Percentiles rank a stretch among this genome's conserved stretches.
phyloP scores from a whole-genome alignment of 495 filamentous ascomycete genomes.

The Lichina pygmaea region DNA sequence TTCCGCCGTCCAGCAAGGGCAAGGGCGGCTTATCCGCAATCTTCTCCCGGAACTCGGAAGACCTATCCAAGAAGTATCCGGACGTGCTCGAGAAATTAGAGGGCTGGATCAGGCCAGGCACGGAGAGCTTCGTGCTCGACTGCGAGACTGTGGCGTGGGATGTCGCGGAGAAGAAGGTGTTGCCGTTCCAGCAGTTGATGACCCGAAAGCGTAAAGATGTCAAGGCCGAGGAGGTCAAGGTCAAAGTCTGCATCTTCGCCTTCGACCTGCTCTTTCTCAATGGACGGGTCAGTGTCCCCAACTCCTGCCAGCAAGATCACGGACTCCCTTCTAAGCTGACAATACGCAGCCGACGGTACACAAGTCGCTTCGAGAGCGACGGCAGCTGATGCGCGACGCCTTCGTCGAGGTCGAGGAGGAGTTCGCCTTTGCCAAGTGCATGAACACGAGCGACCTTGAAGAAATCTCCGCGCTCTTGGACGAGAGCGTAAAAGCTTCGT shows the following conservation, averaged over 20 bases:
- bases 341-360: slow-evolving; percentile 38
- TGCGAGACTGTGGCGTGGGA: slow-evolving; percentile 99
- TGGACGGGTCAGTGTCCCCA: slow-evolving; percentile 32
- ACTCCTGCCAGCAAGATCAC: not conserved
- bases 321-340: not conserved
- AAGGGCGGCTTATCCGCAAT: slow-evolving; percentile 51
- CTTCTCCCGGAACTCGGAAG: slow-evolving; percentile 91
- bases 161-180: slow-evolving; percentile 63
- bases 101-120: slow-evolving; percentile 68
- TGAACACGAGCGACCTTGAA: slow-evolving; percentile 70
- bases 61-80: slow-evolving; percentile 89
- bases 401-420: slow-evolving; percentile 64
- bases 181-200: slow-evolving; percentile 96
- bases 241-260: slow-evolving; percentile 93
- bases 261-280: slow-evolving; percentile 91
- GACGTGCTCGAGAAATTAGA: slow-evolving; percentile 73
- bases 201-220: slow-evolving; percentile 94
- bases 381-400: slow-evolving; percentile 44
- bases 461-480: slow-evolving; percentile 82
- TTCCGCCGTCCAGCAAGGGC: slow-evolving; percentile 25
- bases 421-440: slow-evolving; percentile 69
- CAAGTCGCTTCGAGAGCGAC: slow-evolving; percentile 62
- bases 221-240: slow-evolving; percentile 85
- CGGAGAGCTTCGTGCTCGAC: slow-evolving; percentile 84
- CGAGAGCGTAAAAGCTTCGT: slow-evolving; percentile 77